Evolutionary conservation across 805 yeast species (phyloP).

Genomic region (Saturnispora gosingensis): DNA sequence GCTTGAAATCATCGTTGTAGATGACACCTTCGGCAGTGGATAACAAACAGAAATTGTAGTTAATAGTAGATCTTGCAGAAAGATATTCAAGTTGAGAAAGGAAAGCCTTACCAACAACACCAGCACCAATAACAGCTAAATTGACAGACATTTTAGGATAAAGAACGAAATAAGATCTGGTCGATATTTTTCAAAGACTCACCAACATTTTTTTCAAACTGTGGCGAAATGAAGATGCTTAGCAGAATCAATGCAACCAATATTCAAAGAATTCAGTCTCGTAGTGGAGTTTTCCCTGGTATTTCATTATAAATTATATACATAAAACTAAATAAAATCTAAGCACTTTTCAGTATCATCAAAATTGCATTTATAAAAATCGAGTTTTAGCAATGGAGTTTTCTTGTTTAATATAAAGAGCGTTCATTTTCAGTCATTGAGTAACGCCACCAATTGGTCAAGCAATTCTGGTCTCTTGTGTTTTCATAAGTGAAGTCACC

Average conservation of each 20-base stretch:
- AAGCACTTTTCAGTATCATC: background rate
- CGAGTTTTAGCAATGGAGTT: background rate
- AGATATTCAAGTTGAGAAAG: constrained; percentile 66
- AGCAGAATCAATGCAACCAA: background rate
- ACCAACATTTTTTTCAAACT: background rate
- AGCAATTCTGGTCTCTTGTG: constrained; percentile 62
- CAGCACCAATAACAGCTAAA: constrained; percentile 75
- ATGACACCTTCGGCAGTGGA: constrained; percentile 69
- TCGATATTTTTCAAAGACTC: background rate
- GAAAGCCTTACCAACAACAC: constrained; percentile 92
- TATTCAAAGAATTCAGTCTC: background rate
- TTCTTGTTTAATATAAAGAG: constrained; percentile 15
- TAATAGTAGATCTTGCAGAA: constrained; percentile 38
- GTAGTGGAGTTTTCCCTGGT: background rate
- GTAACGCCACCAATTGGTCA: constrained; percentile 56
- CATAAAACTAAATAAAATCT: background rate
- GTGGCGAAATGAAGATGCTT: background rate
- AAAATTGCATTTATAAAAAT: too few relatives aligned
- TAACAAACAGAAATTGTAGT: constrained; percentile 69
- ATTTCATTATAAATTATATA: background rate
- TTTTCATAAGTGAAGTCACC: constrained; percentile 50
- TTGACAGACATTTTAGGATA: constrained; percentile 43
- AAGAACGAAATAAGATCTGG: background rate
- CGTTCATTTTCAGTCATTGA: constrained; percentile 27
- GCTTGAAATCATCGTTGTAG: constrained; percentile 57